phyloP scores from a whole-genome alignment of 164 flowering plant genomes.

The Vitis cinerea region DNA sequence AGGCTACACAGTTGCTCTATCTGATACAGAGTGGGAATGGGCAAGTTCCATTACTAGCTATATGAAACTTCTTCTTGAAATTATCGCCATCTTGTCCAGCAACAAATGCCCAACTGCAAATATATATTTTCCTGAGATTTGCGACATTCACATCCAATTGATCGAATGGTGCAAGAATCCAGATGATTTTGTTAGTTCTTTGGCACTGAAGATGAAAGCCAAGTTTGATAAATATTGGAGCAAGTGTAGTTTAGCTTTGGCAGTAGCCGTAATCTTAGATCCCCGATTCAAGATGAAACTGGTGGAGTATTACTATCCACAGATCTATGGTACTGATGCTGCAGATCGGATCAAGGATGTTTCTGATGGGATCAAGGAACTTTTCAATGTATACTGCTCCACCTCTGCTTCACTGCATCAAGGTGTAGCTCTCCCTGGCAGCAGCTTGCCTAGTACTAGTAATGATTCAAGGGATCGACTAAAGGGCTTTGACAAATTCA shows the following conservation, averaged over 20 bases:
- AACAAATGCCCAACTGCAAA: constrained; percentile 54
- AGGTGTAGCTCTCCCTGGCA: constrained; percentile 32
- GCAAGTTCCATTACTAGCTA: constrained; percentile 39
- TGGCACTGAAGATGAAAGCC: constrained; percentile 60
- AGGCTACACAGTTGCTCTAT: constrained; percentile 31
- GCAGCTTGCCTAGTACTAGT: constrained; percentile 27
- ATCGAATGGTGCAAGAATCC: constrained; percentile 58
- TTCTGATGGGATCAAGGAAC: constrained; percentile 48
- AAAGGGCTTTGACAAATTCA: constrained; percentile 65
- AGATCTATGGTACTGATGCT: constrained; percentile 53
- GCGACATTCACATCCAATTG: constrained; percentile 58
- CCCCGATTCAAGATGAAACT: constrained; percentile 77
- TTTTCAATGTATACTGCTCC: constrained; percentile 51
- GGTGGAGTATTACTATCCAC: constrained; percentile 65
- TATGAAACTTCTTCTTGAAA: constrained; percentile 59
- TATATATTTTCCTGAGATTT: constrained; percentile 63
- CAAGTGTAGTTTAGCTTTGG: constrained; percentile 57
- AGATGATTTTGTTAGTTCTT: constrained; percentile 45
- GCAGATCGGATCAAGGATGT: constrained; percentile 49
- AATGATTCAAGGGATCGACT: constrained; percentile 49
- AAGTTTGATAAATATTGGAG: constrained; percentile 73
- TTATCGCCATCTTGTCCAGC: constrained; percentile 38
- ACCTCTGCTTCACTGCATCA: constrained; percentile 34
- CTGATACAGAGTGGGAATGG: constrained; percentile 68
- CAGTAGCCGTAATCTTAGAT: constrained; percentile 63